Conservation (phyloP, 192 early-diverging fungal genomes). For the Coemansia sp. region DNA sequence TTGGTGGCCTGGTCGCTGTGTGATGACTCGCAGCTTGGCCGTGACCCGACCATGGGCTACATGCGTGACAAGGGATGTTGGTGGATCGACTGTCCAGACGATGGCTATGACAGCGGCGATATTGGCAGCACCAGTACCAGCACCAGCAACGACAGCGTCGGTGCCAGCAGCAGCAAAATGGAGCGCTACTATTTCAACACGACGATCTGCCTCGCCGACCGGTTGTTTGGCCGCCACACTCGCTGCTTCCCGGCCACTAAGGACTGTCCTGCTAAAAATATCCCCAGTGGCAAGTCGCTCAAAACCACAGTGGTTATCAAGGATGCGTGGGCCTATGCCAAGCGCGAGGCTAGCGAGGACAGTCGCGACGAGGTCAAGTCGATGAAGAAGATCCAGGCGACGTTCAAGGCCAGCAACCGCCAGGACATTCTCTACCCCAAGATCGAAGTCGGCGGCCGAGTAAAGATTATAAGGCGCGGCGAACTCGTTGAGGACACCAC, state of each 20-base stretch:
- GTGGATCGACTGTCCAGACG: background rate
- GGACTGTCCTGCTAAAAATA: background rate
- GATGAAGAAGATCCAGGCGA: background rate
- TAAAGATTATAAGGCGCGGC: background rate
- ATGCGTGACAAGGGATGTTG: background rate
- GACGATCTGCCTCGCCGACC: background rate
- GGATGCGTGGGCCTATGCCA: background rate
- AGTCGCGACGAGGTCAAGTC: background rate
- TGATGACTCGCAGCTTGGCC: background rate
- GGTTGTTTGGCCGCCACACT: constrained; percentile 11
- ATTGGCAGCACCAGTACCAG: no score
- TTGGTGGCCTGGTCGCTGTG: constrained; percentile 13
- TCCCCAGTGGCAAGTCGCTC: no score
- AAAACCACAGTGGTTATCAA: constrained; percentile 1
- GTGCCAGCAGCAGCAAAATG: background rate
- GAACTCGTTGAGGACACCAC: background rate
- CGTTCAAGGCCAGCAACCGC: background rate
- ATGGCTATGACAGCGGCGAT: background rate
- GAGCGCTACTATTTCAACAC: background rate
- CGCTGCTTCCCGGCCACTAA: constrained; percentile 10
- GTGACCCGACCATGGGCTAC: background rate
- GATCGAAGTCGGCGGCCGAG: background rate
- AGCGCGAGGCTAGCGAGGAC: background rate
- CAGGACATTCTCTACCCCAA: background rate
- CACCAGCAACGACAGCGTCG: no score